phyloP scores from a whole-genome alignment of 2,329 filamentous ascomycete species.

The Teratosphaeria gauchensis region DNA sequence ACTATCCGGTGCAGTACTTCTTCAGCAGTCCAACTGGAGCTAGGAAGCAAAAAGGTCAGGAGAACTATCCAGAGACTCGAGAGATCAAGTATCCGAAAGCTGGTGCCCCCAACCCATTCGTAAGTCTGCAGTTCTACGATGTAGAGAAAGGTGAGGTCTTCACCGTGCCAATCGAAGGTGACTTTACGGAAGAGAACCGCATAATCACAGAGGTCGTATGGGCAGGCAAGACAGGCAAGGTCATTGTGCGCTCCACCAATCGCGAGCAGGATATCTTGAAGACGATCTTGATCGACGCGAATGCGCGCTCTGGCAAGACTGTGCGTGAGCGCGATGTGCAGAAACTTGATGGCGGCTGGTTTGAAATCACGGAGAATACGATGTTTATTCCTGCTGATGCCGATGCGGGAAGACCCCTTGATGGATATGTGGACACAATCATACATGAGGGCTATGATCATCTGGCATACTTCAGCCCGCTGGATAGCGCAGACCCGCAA shows the following conservation, averaged over 20 bases:
- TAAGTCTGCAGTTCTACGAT: conserved; percentile 83
- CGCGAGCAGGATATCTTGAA: conserved; percentile 86
- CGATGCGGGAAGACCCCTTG: conserved; percentile 55
- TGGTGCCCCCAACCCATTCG: conserved; percentile 83
- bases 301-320: conserved; percentile 61
- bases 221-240: conserved; percentile 64
- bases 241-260: conserved; percentile 86
- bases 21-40: conserved; percentile 74
- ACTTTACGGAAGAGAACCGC: conserved; percentile 70
- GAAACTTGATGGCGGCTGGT: conserved; percentile 90
- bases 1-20: conserved; percentile 90
- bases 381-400: conserved; percentile 78
- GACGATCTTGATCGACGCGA: conserved; percentile 75
- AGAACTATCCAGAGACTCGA: conserved; percentile 81
- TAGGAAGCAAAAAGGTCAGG: conserved; percentile 57
- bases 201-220: conserved; percentile 91
- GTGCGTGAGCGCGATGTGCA: conserved; percentile 71
- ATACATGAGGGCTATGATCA: conserved; percentile 83
- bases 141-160: conserved; percentile 68
- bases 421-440: conserved; percentile 89
- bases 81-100: conserved; percentile 97
- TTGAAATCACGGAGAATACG: conserved; percentile 83
- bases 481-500: conserved; percentile 71
- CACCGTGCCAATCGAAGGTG: conserved; percentile 63
- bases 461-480: conserved; percentile 81